phyloP scores from a whole-genome alignment of 2,329 filamentous ascomycete species.

The Cercospora janseana region DNA sequence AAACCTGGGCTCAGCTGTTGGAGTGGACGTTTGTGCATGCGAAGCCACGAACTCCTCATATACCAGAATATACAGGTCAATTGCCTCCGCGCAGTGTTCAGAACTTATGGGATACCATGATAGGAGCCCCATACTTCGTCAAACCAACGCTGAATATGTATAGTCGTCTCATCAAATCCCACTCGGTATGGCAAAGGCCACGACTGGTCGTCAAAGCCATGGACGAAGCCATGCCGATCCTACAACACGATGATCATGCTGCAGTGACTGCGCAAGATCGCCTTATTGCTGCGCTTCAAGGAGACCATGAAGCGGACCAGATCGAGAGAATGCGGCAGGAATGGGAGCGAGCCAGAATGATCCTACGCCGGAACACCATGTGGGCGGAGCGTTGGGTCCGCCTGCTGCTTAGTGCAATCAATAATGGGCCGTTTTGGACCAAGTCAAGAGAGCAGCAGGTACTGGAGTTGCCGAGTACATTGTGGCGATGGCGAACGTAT shows the following conservation, averaged over 20 bases:
- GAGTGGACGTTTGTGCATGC: slow-evolving; percentile 64
- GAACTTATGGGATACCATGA: slow-evolving; percentile 61
- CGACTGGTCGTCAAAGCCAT: slow-evolving; percentile 29
- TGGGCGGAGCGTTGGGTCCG: slow-evolving; percentile 34
- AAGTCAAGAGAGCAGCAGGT: slow-evolving; percentile 7
- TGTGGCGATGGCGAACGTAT: slow-evolving; percentile 31
- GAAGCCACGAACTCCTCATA: slow-evolving; percentile 32
- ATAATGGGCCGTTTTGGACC: background rate
- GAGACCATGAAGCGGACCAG: background rate
- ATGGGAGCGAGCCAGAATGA: slow-evolving; percentile 26
- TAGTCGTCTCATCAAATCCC: slow-evolving; percentile 39
- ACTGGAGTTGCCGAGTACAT: slow-evolving; percentile 27
- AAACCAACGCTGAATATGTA: slow-evolving; percentile 59
- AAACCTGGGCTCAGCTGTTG: slow-evolving; percentile 66
- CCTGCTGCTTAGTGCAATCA: slow-evolving; percentile 25
- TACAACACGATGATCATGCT: background rate
- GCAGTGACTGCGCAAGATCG: background rate
- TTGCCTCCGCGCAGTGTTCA: slow-evolving; percentile 49
- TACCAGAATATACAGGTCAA: slow-evolving; percentile 35
- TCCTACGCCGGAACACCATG: slow-evolving; percentile 25
- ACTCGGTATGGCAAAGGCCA: slow-evolving; percentile 22
- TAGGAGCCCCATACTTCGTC: slow-evolving; percentile 55
- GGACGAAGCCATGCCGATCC: slow-evolving; percentile 22
- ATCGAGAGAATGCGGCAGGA: slow-evolving; percentile 20
- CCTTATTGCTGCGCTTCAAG: background rate